phyloP scores from a whole-genome alignment of 2,329 filamentous ascomycete genomes.

The Graphilbum sp. region DNA sequence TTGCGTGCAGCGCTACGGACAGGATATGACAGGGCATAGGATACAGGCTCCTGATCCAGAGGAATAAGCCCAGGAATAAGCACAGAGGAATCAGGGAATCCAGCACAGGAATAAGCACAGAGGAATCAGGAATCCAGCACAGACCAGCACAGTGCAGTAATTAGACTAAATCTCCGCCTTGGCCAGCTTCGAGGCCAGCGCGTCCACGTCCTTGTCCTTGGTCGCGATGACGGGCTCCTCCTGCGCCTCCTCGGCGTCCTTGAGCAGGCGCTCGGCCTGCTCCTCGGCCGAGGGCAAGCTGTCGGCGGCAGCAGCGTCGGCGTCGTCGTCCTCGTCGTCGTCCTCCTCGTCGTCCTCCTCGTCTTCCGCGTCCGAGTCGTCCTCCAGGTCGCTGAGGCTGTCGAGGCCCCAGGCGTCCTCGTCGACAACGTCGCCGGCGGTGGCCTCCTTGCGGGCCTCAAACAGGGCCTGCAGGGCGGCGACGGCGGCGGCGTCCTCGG shows the following conservation, averaged over 20 bases:
- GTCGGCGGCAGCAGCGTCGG: no score
- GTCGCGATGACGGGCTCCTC: conserved; percentile 55
- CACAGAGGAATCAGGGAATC: no score
- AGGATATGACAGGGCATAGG: no score
- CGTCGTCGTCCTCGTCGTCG: conserved; percentile 44
- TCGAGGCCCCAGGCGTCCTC: conserved; percentile 79
- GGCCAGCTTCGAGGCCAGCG: conserved; percentile 56
- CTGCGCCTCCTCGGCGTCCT: conserved; percentile 56
- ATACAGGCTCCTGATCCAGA: no score
- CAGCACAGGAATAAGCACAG: no score
- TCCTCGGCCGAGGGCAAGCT: no score
- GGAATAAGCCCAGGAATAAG: no score
- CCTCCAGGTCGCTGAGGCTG: conserved; percentile 70
- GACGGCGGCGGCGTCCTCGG: conserved; percentile 65
- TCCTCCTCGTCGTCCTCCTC: conserved; percentile 53
- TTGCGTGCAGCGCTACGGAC: no score
- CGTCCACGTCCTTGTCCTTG: conserved; percentile 66
- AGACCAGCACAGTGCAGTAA: no score
- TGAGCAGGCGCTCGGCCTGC: conserved; percentile 50
- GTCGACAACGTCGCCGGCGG: conserved; percentile 46
- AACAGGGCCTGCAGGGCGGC: conserved; percentile 53
- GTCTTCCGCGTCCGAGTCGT: conserved; percentile 52
- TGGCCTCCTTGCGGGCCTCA: conserved; percentile 60
- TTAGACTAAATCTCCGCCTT: conserved; percentile 47
- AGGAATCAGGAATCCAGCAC: no score